These are phyloP conservation scores for Salix arbutifolia DNA, from an alignment of 345 rosid species.

Conservation along the genomic window DNA sequence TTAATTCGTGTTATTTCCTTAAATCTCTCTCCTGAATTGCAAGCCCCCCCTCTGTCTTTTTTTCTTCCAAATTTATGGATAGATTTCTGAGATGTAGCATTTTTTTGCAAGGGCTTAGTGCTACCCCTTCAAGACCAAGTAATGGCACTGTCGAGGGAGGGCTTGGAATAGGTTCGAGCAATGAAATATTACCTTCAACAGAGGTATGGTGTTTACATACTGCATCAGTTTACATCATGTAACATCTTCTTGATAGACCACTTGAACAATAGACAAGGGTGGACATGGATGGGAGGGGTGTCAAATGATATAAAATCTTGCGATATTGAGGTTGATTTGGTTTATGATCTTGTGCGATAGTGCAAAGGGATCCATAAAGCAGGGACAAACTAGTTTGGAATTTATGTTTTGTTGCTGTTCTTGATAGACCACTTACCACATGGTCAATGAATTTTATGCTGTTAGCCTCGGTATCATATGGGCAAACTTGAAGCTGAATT, in stretches of 20 bases:
- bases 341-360: background rate
- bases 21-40: background rate
- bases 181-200: constrained; percentile 42
- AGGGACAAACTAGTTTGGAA: background rate
- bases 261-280: no score
- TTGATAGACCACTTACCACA: background rate
- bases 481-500: constrained; percentile 6
- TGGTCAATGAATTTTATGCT: background rate
- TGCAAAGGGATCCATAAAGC: background rate
- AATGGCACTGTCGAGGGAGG: constrained; percentile 43
- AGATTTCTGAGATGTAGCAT: constrained; percentile 25
- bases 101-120: constrained; percentile 50
- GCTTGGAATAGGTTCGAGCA: constrained; percentile 48
- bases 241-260: background rate
- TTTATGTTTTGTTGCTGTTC: background rate
- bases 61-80: constrained; percentile 15
- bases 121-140: constrained; percentile 47
- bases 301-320: background rate
- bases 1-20: background rate
- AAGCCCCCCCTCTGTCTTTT: constrained; percentile 6
- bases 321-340: background rate
- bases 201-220: constrained; percentile 46
- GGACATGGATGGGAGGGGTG: background rate
- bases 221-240: background rate
- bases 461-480: background rate